Base-by-base conservation (phyloP, 2,329 filamentous ascomycete genomes). In the Penicillium sp. region DNA sequence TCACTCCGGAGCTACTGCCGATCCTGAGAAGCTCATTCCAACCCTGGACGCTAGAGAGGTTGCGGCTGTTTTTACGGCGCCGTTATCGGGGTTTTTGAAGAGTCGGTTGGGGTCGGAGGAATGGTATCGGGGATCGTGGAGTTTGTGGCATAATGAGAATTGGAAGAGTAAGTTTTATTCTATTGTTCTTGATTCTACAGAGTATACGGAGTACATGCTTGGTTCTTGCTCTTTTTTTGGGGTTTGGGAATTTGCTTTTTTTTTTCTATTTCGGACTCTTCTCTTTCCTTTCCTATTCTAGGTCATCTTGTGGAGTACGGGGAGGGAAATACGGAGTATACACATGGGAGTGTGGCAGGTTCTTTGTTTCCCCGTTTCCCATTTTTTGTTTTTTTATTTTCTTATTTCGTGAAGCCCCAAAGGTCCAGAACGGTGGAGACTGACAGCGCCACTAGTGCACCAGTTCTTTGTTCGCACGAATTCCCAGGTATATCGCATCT, bases 61-160 rank as follows among this genome's bases (percentile, higher is more conserved):
- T 2, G 92, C 92, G 2, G 92, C 92, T 42, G 91, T 97, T 32
- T 97, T 97, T 75, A 93, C 90, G 5, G 92, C 89, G 5, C 89
- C 90, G 0, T 91, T 97, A 64, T 85, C 88, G 70, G 89, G 92
- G 70, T 97, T 97, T 71, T 76, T 97, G 49, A 79, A 77, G 44
- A 71, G 77, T 31, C 88, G 90, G 70, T 80, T 89, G 58, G 72
- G 56, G 50, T 62, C 64, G 8, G 84, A 85, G 0, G 81, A 85
- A 52, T 97, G 92, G 92, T 97, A 97, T 77, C 81, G 88, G 54
- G 93, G 93, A 8, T 77, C 75, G 29, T 97, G 93, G 93, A 84
- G 86, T 49, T 79, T 85, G 59, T 96, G 88, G 86, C 86, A 94
- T 71, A 84, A 88, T 59, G 78, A 79, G 48, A 82, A 82, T n/a